Evolutionary conservation across 73 alveolate species (phyloP).

Genomic region (Tetrahymena borealis): DNA sequence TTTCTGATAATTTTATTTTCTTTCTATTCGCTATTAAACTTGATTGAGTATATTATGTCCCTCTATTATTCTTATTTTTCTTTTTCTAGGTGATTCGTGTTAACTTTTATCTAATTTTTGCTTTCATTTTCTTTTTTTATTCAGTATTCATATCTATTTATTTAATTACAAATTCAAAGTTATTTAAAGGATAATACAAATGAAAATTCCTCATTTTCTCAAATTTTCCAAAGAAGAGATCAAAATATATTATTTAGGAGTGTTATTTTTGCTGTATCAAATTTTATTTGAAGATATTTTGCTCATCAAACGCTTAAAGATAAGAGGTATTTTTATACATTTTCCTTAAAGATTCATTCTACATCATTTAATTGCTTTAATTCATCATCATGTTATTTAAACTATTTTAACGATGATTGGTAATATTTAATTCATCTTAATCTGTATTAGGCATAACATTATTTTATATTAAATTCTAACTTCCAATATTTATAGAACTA

Average conservation of each 20-base stretch:
- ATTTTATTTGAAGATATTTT: neutral
- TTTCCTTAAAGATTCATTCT: too few species aligned
- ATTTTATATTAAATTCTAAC: too few species aligned
- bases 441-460: too few species aligned
- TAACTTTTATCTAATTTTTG: neutral
- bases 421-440: too few species aligned
- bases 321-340: too few species aligned
- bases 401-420: too few species aligned
- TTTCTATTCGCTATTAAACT: neutral
- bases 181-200: neutral
- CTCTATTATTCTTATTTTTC: too few species aligned
- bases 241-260: neutral
- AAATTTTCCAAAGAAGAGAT: neutral
- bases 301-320: too few species aligned
- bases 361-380: too few species aligned
- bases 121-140: neutral
- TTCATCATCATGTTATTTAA: too few species aligned
- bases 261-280: neutral
- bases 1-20: neutral
- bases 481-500: too few species aligned
- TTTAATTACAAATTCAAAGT: neutral
- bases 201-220: neutral
- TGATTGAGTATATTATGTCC: neutral
- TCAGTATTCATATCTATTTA: neutral
- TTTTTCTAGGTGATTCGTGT: neutral